A percentile compares a stretch with the other conserved stretches of the same genome.
These are phyloP conservation scores for Arabidopsis lyrata DNA, from an alignment of 441 rosid genomes.

Conservation along the genomic window DNA sequence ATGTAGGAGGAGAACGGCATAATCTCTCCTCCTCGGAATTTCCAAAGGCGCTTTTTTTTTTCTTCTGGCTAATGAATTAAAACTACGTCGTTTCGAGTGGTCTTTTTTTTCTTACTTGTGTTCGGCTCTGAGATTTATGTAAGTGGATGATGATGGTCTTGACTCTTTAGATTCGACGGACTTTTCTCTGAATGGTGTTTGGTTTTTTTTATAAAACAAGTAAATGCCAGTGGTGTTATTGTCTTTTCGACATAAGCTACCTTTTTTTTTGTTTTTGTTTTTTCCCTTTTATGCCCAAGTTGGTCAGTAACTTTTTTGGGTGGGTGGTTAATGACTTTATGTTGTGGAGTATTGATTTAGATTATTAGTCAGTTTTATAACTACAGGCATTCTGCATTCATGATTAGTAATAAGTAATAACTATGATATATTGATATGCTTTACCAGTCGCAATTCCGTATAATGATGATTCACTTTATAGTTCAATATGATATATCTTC, in stretches of 20 bases:
- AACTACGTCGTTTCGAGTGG: slow-evolving; percentile 26
- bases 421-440: too few relatives aligned
- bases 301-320: neutral
- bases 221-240: slow-evolving; percentile 5
- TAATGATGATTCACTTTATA: too few relatives aligned
- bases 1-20: slow-evolving; percentile 86
- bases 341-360: too few relatives aligned
- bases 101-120: neutral
- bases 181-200: slow-evolving; percentile 3
- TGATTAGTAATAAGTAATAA: too few relatives aligned
- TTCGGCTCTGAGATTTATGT: neutral
- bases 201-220: neutral
- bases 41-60: slow-evolving; percentile 2
- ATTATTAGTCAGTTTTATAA: too few relatives aligned
- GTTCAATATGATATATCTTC: too few relatives aligned
- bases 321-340: too few relatives aligned
- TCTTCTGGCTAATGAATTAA: neutral
- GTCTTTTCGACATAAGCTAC: slow-evolving; percentile 10
- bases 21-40: slow-evolving; percentile 23
- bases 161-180: slow-evolving; percentile 3
- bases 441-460: too few relatives aligned
- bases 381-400: too few relatives aligned
- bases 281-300: neutral
- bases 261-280: neutral
- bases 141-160: neutral